phyloP scores from a whole-genome alignment of 83 land plant genomes.

The Larix sibirica region DNA sequence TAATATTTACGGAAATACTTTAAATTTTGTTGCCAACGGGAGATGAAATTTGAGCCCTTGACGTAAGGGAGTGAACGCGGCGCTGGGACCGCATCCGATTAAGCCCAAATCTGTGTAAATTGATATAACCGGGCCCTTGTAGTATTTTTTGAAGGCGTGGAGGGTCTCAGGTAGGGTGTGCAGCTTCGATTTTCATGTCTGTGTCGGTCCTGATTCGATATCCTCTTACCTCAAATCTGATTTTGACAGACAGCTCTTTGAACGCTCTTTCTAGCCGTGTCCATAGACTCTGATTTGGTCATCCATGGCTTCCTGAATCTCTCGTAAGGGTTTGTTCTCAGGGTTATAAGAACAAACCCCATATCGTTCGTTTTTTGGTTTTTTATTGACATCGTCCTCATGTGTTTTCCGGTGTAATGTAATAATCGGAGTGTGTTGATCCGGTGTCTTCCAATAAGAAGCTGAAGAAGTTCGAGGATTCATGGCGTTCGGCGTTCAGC shows the following conservation, averaged over 20 bases:
- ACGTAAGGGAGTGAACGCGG: no score
- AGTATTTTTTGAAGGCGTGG: not conserved
- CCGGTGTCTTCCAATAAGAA: not conserved
- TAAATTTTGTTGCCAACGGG: no score
- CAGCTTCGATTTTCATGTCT: not conserved
- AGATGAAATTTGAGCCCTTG: no score
- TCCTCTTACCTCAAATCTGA: not conserved
- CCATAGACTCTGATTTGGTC: not conserved
- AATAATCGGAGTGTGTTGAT: not conserved
- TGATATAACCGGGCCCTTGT: no score
- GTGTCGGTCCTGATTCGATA: not conserved
- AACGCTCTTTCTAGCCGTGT: slow-evolving; percentile 12
- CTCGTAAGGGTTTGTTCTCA: not conserved
- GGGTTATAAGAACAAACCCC: not conserved
- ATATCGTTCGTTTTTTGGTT: not conserved
- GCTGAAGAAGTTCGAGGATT: not conserved
- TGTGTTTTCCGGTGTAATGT: no score
- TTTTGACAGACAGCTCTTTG: not conserved
- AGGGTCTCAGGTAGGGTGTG: not conserved
- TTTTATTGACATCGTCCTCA: no score
- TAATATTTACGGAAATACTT: no score
- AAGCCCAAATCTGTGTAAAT: no score
- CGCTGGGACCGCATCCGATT: no score
- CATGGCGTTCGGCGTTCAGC: not conserved
- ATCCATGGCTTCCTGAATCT: not conserved